Base-by-base conservation (phyloP, 2,329 filamentous ascomycete species). In the Arthrinium puccinioides region DNA sequence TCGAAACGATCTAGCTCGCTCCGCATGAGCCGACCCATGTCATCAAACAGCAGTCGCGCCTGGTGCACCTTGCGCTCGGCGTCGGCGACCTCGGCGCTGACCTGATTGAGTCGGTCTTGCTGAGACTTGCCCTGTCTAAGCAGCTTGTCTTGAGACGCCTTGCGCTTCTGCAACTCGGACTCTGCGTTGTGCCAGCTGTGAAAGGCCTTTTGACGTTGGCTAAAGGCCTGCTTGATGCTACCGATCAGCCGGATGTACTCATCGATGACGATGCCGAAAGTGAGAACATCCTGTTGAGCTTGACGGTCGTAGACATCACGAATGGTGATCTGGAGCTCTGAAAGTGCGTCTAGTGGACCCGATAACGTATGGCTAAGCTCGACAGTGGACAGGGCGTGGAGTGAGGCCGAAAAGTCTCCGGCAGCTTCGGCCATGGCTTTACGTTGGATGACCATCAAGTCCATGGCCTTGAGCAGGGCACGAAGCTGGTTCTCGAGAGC, bases 201-300 rank as follows among this genome's bases (percentile, higher is more conserved):
- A 56, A 92, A 98, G 2, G 89, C 86, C 61, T 96, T 96, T 60
- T 98, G 92, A 39, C 92, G 82, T 61, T 96, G 89, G 24, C 74
- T 67, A 55, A 98, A 98, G 0, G 92, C 87, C 44, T 84, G 86
- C 70, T 98, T 98, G 43, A 97, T 86, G 38, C 86, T 94, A 21
- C 88, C 87, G 50, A 98, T 97, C 29, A 98, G 66, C 5, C 92
- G 87, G 50, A 98, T 94, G 63, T 98, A 98, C 63, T 98, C 92
- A 47, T 98, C 92, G 45, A 98, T 89, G 29, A 94, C 94, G 54
- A 97, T 97, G 25, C 92, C 92, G 46, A 98, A 80, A 0, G 92
- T 98, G 36, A 98, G 72, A 21, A 97, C 83, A 56, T 98, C 92
- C 60, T 98, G 92, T 63, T 96, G 88, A 9, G 92, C 92, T 62